Evolutionary conservation across 306 rosid genomes (phyloP), one percentile per base, ranked within the genome.

Genomic region (Senna tora): DNA sequence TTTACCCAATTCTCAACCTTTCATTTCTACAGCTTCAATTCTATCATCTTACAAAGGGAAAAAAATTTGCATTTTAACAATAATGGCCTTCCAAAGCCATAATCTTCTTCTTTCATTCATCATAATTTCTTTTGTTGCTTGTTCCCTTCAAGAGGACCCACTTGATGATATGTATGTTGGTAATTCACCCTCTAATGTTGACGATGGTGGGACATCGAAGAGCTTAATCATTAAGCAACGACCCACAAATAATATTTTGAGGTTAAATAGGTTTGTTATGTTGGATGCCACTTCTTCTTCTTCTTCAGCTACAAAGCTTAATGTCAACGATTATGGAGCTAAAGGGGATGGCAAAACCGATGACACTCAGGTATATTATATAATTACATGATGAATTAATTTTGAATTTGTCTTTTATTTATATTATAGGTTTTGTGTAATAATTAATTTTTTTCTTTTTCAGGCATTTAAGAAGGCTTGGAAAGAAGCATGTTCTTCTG

Each of bases 381-480:
- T 14, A 41, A 41, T 10, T 8, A 10, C 6, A 30, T 6, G 45
- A n/a, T 15, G 53, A 47, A 47, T 47, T n/a, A 15, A 4, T n/a
- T 1, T 47, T 47, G 4, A 14, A 1, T 1, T 16, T n/a, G 20
- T 5, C 1, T 7, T 15, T 7, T 36, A 36, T 36, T 3, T 36
- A 3, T 25, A 25, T 7, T 4, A 36, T 47, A 60, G 47, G 28
- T n/a, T 32, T 58, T 0, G 11, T 15, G 17, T 36, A n/a, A n/a
- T n/a, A n/a, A n/a, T n/a, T n/a, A n/a, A n/a, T n/a, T 46, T 5
- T 3, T 15, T 14, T 46, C 7, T 42, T 69, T 69, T 70, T 38
- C 67, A 91, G 95, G 90, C 95, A 73, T 91, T 91, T 57, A 9
- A 34, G 53, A 79, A 83, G 65, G 92, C 92, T 15, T 91, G 97